phyloP scores from a whole-genome alignment of 805 yeast genomes.

The Myxozyma geophila region DNA sequence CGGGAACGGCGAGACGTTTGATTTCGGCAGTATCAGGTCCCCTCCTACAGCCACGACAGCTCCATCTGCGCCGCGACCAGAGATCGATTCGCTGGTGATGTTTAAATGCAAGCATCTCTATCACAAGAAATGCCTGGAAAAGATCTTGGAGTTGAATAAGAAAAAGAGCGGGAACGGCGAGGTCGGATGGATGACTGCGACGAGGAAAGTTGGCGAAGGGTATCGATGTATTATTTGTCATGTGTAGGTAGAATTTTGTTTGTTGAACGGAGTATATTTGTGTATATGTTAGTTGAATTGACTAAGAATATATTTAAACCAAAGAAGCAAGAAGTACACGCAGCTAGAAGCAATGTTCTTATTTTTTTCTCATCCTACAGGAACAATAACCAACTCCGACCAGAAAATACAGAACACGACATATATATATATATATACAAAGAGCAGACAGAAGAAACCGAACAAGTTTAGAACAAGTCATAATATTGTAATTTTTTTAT shows the following conservation, averaged over 20 bases:
- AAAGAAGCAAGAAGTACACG: neutral
- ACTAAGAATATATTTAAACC: neutral
- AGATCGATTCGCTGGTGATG: slow-evolving; percentile 35
- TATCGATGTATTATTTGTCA: slow-evolving; percentile 30
- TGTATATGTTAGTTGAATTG: neutral
- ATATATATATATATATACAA: too few species aligned
- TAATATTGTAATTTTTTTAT: too few species aligned
- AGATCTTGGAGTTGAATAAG: slow-evolving; percentile 23
- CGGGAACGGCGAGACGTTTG: neutral
- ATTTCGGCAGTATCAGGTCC: neutral
- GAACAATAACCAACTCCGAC: neutral
- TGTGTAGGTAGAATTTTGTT: neutral
- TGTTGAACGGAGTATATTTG: neutral
- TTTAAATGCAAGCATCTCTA: slow-evolving; percentile 37
- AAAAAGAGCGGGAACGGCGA: slow-evolving; percentile 6
- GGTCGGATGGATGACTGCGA: slow-evolving; percentile 13
- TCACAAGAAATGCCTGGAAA: slow-evolving; percentile 35
- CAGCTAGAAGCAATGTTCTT: neutral
- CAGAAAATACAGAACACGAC: too few species aligned
- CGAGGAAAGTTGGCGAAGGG: slow-evolving; percentile 29
- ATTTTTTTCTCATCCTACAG: neutral
- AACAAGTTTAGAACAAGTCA: too few species aligned
- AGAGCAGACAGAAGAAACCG: too few species aligned
- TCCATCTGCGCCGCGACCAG: neutral
- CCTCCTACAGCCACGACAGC: neutral